Percentiles rank a stretch among this genome's conserved stretches.
These are phyloP conservation scores for Colletotrichum sp. DNA, from an alignment of 2,329 filamentous ascomycete genomes.

Conservation along the genomic window DNA sequence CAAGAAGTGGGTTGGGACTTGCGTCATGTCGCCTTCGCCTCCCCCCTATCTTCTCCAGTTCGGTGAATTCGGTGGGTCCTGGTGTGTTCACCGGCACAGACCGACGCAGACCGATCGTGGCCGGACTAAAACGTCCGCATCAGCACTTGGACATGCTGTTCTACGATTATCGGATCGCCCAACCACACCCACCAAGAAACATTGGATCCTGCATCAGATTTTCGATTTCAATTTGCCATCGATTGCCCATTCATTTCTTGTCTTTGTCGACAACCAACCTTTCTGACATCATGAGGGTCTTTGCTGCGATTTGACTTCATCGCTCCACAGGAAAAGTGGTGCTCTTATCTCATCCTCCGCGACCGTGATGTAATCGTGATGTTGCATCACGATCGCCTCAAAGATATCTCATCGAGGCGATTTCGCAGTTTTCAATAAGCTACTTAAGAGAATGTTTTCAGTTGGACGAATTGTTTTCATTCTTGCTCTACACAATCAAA, in stretches of 20 bases:
- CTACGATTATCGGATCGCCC: background rate
- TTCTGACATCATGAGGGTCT: background rate
- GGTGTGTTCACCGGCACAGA: background rate
- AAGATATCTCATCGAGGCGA: background rate
- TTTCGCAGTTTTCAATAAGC: background rate
- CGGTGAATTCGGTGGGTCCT: background rate
- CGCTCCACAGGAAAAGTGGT: constrained; percentile 3
- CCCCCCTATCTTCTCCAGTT: background rate
- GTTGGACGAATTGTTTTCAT: fast-evolving
- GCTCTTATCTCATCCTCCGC: constrained; percentile 1
- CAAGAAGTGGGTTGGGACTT: background rate
- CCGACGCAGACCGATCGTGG: background rate
- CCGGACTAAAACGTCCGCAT: background rate
- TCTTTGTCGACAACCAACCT: background rate
- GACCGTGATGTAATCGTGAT: constrained; percentile 3
- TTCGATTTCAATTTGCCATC: background rate
- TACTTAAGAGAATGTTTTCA: background rate
- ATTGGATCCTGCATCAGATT: background rate
- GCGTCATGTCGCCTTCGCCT: background rate
- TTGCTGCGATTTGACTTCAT: background rate
- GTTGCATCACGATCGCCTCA: background rate
- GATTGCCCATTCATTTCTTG: background rate
- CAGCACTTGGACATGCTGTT: background rate
- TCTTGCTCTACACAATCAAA: background rate
- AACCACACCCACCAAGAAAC: background rate